Evolutionary conservation across 345 rosid species (phyloP), one percentile per base, ranked within the genome.

Genomic region (Murraya paniculata): DNA sequence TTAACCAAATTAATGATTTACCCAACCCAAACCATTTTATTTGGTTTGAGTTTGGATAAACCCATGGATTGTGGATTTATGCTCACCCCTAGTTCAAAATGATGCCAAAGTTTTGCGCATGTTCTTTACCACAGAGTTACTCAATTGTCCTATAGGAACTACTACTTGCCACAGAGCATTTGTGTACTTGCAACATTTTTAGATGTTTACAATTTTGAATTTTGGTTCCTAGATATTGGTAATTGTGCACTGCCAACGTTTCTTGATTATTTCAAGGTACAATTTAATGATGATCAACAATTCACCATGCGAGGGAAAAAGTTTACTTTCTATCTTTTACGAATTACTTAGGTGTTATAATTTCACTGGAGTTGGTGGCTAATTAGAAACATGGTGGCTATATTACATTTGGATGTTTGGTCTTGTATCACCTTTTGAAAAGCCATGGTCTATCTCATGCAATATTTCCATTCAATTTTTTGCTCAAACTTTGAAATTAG

Each of bases 221-320:
- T 18, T 73, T 45, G 13, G 35, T 67, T 64, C 21, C 48, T 24
- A 56, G 45, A 3, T 56, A 38, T n/a, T 64, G 4, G 25, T 76
- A 30, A 5, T 28, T 61, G 31, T 53, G 38, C 9, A 39, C 31
- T 16, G 58, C 36, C 73, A 55, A 38, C 64, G n/a, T 58, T 7
- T 56, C 21, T 64, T 60, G 41, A 58, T 38, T 67, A 33, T 61
- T 21, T 71, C 59, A 70, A 80, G 81, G 75, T 36, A 55, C 36
- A 56, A n/a, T 33, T 53, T 38, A 77, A 27, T 19, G 76, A 64
- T 55, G 59, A 71, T 74, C 74, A 57, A 58, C 59, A 18, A 22
- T 83, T 58, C 77, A 80, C 25, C 71, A 81, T 83, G 86, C 78
- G 64, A 80, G 83, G 68, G 6, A 39, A 19, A 73, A 59, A 14